These are phyloP conservation scores for Diaporthe longicolla DNA, from an alignment of 2,329 filamentous ascomycete species.

Conservation along the genomic window DNA sequence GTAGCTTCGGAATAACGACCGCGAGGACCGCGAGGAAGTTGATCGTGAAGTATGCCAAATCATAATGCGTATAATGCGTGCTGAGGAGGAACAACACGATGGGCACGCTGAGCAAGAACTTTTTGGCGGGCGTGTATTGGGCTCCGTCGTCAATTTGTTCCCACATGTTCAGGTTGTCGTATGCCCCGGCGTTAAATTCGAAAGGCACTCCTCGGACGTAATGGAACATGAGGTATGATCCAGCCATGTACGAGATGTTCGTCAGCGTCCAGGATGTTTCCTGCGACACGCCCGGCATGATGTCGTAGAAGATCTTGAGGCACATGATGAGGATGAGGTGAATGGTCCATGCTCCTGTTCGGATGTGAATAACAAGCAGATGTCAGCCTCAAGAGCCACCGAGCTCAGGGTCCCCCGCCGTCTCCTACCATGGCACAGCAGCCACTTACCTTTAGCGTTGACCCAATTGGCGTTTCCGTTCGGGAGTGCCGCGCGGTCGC, in stretches of 20 bases:
- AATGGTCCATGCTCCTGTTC: conserved; percentile 93
- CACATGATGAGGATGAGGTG: conserved; percentile 92
- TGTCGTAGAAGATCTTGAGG: conserved; percentile 97
- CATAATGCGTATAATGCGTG: conserved; percentile 99
- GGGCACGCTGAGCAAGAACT: conserved; percentile 94
- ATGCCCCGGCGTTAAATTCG: conserved; percentile 98
- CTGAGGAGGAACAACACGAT: conserved; percentile 95
- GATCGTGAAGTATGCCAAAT: conserved; percentile 95
- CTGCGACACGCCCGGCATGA: conserved; percentile 95
- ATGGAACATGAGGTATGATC: conserved; percentile 99
- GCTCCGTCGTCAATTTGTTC: conserved; percentile 99
- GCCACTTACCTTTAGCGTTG: conserved; percentile 90
- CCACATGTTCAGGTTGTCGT: conserved; percentile 99
- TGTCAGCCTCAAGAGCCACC: conserved; percentile 42
- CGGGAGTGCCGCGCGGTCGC: conserved; percentile 92
- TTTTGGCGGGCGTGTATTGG: conserved; percentile 98
- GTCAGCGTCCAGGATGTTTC: conserved; percentile 99
- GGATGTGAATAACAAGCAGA: background rate
- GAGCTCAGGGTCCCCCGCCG: background rate
- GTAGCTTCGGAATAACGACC: conserved; percentile 96
- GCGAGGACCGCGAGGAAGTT: conserved; percentile 94
- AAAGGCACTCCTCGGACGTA: conserved; percentile 98
- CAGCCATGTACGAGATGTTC: conserved; percentile 99
- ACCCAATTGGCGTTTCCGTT: conserved; percentile 99
- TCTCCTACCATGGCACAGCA: background rate